Percentiles rank a stretch among this genome's conserved stretches.
phyloP scores from a whole-genome alignment of 2,329 filamentous ascomycete species.

The Cladosporium sp. region DNA sequence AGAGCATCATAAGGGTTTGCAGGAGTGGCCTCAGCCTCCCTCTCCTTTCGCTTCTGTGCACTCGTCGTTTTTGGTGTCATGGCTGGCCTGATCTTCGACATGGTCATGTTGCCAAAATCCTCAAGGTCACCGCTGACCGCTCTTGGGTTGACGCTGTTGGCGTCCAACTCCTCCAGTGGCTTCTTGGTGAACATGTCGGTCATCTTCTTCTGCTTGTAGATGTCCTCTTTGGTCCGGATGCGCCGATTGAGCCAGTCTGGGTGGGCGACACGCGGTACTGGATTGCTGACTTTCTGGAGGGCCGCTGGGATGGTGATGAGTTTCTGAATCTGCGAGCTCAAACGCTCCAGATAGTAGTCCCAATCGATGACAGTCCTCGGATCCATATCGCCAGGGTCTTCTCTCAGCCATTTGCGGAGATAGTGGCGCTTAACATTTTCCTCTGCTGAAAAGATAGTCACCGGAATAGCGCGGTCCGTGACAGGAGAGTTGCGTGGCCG shows the following conservation, averaged over 20 bases:
- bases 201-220: slow-evolving; percentile 97
- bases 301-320: slow-evolving; percentile 97
- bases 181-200: slow-evolving; percentile 79
- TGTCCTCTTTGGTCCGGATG: slow-evolving; percentile 93
- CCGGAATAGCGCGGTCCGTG: slow-evolving; percentile 87
- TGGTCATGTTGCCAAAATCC: slow-evolving; percentile 37
- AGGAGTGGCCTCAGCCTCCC: slow-evolving; percentile 46
- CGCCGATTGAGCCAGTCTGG: slow-evolving; percentile 94
- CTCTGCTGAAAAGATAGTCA: slow-evolving; percentile 95
- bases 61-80: slow-evolving; percentile 26
- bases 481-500: slow-evolving; percentile 82
- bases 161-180: slow-evolving; percentile 65
- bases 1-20: slow-evolving; percentile 73
- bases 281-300: slow-evolving; percentile 89
- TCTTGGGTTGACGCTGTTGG: slow-evolving; percentile 46
- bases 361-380: slow-evolving; percentile 87
- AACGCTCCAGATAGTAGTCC: slow-evolving; percentile 92
- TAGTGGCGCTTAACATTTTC: slow-evolving; percentile 81
- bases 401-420: slow-evolving; percentile 89
- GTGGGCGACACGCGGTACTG: slow-evolving; percentile 85
- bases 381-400: slow-evolving; percentile 86
- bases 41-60: slow-evolving; percentile 43
- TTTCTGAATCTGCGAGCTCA: slow-evolving; percentile 97
- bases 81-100: slow-evolving; percentile 42
- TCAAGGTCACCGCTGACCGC: slow-evolving; percentile 54